A percentile compares a stretch with the other conserved stretches of the same genome.
Evolutionary conservation across 1,139 yeast species (phyloP).

Genomic region (Chernovozyma sophiae-reginae): DNA sequence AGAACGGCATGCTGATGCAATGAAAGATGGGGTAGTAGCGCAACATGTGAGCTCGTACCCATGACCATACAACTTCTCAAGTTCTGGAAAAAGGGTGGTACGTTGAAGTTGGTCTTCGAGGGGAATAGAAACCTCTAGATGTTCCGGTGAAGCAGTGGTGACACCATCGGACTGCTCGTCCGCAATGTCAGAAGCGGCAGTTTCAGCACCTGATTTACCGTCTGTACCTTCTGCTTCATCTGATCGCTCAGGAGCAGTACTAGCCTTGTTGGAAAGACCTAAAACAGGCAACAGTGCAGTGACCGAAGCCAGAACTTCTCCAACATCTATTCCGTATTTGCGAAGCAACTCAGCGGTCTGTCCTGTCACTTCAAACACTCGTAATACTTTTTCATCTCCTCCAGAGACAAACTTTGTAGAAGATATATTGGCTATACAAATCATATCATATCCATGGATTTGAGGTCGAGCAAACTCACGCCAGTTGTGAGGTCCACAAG

Average conservation of each 20-base stretch:
- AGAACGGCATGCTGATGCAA: conserved; percentile 92
- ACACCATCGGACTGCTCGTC: conserved; percentile 21
- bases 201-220: conserved; percentile 34
- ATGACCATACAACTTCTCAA: conserved; percentile 93
- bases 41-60: conserved; percentile 90
- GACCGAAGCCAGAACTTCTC: conserved; percentile 49
- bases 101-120: conserved; percentile 87
- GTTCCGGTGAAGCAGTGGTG: conserved; percentile 32
- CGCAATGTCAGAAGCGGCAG: conserved; percentile 18
- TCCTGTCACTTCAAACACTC: conserved; percentile 88
- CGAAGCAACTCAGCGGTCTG: conserved; percentile 63
- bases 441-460: conserved; percentile 97
- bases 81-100: conserved; percentile 90
- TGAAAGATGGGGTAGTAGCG: conserved; percentile 63
- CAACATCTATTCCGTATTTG: conserved; percentile 27
- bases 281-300: conserved; percentile 90
- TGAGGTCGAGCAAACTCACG: conserved; percentile 96
- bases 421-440: conserved; percentile 64
- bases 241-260: conserved; percentile 26
- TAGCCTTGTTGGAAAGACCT: conserved; percentile 92
- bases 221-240: conserved; percentile 37
- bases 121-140: conserved; percentile 49
- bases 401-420: conserved; percentile 77
- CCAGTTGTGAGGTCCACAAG: conserved; percentile 60
- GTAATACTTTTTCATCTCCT: conserved; percentile 90